These are phyloP conservation scores for Plasmodium fragile DNA, from an alignment of 169 alveolate species.

Conservation along the genomic window DNA sequence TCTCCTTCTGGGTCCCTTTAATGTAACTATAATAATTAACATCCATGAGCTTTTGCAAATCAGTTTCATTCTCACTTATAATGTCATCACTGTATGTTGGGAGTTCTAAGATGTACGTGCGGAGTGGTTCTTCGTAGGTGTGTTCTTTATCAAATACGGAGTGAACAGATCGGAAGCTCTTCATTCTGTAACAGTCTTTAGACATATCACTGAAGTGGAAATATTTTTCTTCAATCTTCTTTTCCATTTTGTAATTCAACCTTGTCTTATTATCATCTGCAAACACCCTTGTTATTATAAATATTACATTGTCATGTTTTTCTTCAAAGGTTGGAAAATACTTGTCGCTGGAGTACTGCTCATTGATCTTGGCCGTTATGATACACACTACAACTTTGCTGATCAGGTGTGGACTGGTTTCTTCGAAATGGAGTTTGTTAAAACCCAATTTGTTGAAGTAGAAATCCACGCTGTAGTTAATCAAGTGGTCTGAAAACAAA, in stretches of 20 bases:
- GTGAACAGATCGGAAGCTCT: slow-evolving; percentile 87
- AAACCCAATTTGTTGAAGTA: slow-evolving; percentile 88
- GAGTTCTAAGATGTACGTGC: slow-evolving; percentile 85
- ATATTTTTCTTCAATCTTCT: slow-evolving; percentile 81
- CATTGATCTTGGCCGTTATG: slow-evolving; percentile 87
- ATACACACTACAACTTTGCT: slow-evolving; percentile 88
- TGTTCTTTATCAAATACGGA: slow-evolving; percentile 87
- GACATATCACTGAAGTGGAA: slow-evolving; percentile 80
- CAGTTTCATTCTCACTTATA: slow-evolving; percentile 83
- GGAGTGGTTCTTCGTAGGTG: slow-evolving; percentile 81
- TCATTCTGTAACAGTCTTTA: slow-evolving; percentile 85
- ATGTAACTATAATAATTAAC: slow-evolving; percentile 83
- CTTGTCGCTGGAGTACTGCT: slow-evolving; percentile 85
- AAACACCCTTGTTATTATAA: slow-evolving; percentile 84
- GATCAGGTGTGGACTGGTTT: slow-evolving; percentile 84
- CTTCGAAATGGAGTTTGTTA: slow-evolving; percentile 86
- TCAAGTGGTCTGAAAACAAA: slow-evolving; percentile 68
- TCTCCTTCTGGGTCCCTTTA: slow-evolving; percentile 83
- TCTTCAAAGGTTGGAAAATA: slow-evolving; percentile 87
- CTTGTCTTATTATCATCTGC: slow-evolving; percentile 82
- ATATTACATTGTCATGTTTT: slow-evolving; percentile 80
- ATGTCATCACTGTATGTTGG: slow-evolving; percentile 78
- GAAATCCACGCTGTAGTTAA: slow-evolving; percentile 81
- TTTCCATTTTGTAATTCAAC: slow-evolving; percentile 86
- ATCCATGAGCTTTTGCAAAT: slow-evolving; percentile 82